Percentiles rank a stretch among this genome's conserved stretches.
Conservation (phyloP, 345 rosid genomes). For the Bruguiera parviflora region DNA sequence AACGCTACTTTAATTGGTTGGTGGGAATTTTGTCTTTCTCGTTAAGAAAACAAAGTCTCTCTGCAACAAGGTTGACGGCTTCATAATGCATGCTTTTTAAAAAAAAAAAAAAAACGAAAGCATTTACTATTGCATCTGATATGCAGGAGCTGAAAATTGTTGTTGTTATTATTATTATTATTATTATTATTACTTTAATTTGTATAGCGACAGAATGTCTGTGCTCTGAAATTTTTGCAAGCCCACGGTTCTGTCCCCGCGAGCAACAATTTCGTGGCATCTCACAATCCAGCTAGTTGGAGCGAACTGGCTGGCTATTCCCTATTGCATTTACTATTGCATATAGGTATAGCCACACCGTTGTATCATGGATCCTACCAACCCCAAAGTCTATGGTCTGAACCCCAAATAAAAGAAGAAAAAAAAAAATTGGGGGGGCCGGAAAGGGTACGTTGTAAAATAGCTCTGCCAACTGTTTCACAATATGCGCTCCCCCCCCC, state of each 20-base stretch:
- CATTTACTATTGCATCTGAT: too few relatives aligned
- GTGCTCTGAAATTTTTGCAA: too few relatives aligned
- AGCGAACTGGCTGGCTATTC: neutral
- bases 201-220: too few relatives aligned
- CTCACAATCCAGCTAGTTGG: neutral
- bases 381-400: neutral
- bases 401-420: neutral
- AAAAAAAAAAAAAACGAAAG: too few relatives aligned
- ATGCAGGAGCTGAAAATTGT: too few relatives aligned
- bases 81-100: conserved; percentile 22
- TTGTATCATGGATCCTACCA: too few relatives aligned
- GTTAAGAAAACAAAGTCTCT: conserved; percentile 7
- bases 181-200: too few relatives aligned
- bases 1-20: neutral
- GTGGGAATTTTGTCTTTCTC: conserved; percentile 1
- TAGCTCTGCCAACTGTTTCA: conserved; percentile 3
- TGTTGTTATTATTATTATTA: too few relatives aligned
- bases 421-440: too few relatives aligned
- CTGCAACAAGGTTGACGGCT: neutral
- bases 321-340: neutral
- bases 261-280: too few relatives aligned
- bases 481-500: conserved; percentile 1
- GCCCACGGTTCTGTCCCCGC: too few relatives aligned
- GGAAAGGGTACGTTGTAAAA: neutral
- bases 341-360: neutral